Conservation (phyloP, 768 basidiomycete species). For the Filobasidium floriforme region DNA sequence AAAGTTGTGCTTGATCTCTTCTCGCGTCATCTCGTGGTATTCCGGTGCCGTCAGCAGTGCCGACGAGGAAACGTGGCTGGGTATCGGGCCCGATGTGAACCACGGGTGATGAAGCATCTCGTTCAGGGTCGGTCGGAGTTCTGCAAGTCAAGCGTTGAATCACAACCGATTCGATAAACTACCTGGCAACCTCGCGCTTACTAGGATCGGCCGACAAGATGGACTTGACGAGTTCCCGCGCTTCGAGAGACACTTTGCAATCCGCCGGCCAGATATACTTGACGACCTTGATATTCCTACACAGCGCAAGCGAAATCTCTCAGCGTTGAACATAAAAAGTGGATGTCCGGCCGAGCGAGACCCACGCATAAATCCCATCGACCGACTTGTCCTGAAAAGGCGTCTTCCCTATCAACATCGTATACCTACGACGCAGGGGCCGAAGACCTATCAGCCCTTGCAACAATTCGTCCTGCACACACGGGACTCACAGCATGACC, state of each 20-base stretch:
- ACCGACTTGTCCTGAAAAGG: constrained; percentile 99
- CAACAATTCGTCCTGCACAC: too few species aligned
- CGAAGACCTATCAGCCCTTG: too few species aligned
- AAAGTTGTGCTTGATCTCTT: constrained; percentile 63
- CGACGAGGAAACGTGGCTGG: constrained; percentile 67
- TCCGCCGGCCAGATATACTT: constrained; percentile 85
- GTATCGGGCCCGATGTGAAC: constrained; percentile 74
- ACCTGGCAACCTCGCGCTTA: constrained; percentile 21
- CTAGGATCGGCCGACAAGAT: constrained; percentile 78
- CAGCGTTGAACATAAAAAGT: neutral
- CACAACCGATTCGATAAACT: neutral
- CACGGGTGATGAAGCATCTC: constrained; percentile 78
- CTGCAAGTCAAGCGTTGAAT: constrained; percentile 27
- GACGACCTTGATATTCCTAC: constrained; percentile 83
- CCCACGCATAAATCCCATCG: constrained; percentile 87
- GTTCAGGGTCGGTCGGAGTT: constrained; percentile 69
- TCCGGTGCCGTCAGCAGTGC: constrained; percentile 70
- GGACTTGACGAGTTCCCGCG: constrained; percentile 66
- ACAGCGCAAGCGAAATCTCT: neutral
- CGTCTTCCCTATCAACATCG: constrained; percentile 84
- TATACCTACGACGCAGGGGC: too few species aligned
- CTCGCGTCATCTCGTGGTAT: constrained; percentile 61
- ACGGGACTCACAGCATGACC: constrained; percentile 73
- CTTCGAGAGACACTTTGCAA: constrained; percentile 61
- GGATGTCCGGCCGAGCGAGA: neutral